Conservation (phyloP, 768 basidiomycete genomes). For the Russula ochroleuca region DNA sequence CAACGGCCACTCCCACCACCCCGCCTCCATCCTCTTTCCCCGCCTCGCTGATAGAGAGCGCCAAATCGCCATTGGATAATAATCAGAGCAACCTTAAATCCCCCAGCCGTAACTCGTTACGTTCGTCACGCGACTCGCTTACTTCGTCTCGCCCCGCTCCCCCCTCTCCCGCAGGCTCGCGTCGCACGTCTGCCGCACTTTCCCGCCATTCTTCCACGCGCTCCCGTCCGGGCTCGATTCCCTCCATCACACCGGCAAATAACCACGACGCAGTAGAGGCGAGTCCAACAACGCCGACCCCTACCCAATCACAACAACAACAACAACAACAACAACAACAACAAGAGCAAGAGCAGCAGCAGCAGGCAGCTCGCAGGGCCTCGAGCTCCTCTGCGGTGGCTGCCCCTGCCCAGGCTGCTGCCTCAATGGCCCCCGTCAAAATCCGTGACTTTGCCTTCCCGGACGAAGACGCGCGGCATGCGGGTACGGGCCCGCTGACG, state of each 20-base stretch:
- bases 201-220: conserved; percentile 39
- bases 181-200: conserved; percentile 39
- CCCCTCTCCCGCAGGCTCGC: conserved; percentile 52
- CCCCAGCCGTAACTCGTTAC: conserved; percentile 35
- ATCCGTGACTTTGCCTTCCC: conserved; percentile 51
- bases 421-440: conserved; percentile 34
- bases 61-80: conserved; percentile 17
- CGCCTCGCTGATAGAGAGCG: background rate
- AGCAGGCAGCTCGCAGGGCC: background rate
- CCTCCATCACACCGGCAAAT: conserved; percentile 23
- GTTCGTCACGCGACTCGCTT: conserved; percentile 36
- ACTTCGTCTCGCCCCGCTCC: conserved; percentile 56
- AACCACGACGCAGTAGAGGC: conserved; percentile 12
- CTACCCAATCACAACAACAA: background rate
- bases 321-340: conserved; percentile 1
- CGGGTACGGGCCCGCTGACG: conserved; percentile 40
- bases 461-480: conserved; percentile 42
- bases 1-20: background rate
- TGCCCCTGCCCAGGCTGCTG: conserved; percentile 4
- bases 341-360: background rate
- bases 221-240: conserved; percentile 39
- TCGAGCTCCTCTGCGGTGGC: conserved; percentile 2
- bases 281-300: conserved; percentile 20
- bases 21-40: background rate
- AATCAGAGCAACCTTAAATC: conserved; percentile 32